A percentile compares a stretch with the other conserved stretches of the same genome.
phyloP scores from a whole-genome alignment of 2,329 filamentous ascomycete genomes.

The Aschersonia sp. region DNA sequence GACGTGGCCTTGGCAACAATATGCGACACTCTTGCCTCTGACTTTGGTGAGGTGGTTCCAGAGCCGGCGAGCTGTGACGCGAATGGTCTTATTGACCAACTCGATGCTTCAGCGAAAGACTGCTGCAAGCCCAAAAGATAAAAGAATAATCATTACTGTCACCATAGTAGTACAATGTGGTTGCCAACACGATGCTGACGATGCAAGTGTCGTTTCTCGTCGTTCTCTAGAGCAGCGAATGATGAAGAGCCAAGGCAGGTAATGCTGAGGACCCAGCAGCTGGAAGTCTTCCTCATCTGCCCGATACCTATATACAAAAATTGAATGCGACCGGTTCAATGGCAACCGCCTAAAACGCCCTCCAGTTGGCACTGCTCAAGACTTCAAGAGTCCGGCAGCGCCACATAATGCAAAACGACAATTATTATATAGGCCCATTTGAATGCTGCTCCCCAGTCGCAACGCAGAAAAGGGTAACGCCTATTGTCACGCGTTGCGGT shows the following conservation, averaged over 20 bases:
- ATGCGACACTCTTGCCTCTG: conserved; percentile 44
- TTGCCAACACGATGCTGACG: too few species aligned
- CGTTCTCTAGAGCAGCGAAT: too few species aligned
- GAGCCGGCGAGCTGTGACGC: conserved; percentile 20
- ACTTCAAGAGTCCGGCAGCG: conserved; percentile 7
- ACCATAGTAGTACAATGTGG: too few species aligned
- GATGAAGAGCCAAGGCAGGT: too few species aligned
- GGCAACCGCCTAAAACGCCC: conserved; percentile 13
- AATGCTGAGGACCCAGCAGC: too few species aligned
- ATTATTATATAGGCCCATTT: conserved; percentile 4
- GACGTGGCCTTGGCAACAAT: conserved; percentile 47
- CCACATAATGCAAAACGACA: conserved; percentile 3
- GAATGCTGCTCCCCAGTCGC: too few species aligned
- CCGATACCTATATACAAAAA: conserved; percentile 20
- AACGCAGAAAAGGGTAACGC: too few species aligned
- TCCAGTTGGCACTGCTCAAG: conserved; percentile 11
- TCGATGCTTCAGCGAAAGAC: conserved; percentile 30
- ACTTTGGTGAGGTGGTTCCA: conserved; percentile 39
- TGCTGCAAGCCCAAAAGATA: conserved; percentile 15
- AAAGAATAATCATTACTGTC: too few species aligned
- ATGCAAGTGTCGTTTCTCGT: too few species aligned
- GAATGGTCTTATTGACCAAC: conserved; percentile 31
- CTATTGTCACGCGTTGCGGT: too few species aligned
- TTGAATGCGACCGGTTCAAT: conserved; percentile 11
- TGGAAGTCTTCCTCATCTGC: conserved; percentile 6